A percentile compares a stretch with the other conserved stretches of the same genome.
These are phyloP conservation scores for Diaporthe vexans DNA, from an alignment of 2,329 filamentous ascomycete species.

Conservation along the genomic window DNA sequence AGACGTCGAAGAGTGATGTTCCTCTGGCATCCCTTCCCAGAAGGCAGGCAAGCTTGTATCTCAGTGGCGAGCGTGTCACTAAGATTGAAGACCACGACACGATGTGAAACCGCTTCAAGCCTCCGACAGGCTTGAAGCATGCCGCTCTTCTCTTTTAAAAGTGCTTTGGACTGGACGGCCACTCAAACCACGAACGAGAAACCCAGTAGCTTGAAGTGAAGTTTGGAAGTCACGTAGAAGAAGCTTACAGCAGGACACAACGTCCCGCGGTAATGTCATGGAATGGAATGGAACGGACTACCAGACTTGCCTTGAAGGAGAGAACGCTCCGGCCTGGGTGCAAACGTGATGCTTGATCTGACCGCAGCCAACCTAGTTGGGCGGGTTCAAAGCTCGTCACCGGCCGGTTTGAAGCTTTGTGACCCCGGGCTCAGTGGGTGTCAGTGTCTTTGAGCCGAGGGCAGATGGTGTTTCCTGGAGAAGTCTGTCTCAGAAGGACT, in stretches of 20 bases:
- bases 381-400: not conserved
- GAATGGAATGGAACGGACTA: not conserved
- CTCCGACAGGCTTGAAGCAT: not conserved
- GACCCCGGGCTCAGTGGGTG: not conserved
- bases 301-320: not conserved
- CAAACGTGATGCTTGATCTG: not conserved
- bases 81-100: not conserved
- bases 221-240: not conserved
- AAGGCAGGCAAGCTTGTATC: not conserved
- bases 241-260: not conserved
- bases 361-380: not conserved
- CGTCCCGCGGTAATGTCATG: not conserved
- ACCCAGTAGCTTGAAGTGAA: not conserved
- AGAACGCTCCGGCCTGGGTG: not conserved
- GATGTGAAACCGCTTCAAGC: not conserved
- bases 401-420: not conserved
- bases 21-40: not conserved
- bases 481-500: conserved; percentile 5
- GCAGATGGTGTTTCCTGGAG: not conserved
- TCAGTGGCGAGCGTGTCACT: not conserved
- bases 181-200: not conserved
- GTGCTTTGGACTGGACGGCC: not conserved
- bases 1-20: not conserved
- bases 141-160: not conserved
- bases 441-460: not conserved